Conservation (phyloP, 2,329 filamentous ascomycete species). For the Aotearoamyces nothofagi region DNA sequence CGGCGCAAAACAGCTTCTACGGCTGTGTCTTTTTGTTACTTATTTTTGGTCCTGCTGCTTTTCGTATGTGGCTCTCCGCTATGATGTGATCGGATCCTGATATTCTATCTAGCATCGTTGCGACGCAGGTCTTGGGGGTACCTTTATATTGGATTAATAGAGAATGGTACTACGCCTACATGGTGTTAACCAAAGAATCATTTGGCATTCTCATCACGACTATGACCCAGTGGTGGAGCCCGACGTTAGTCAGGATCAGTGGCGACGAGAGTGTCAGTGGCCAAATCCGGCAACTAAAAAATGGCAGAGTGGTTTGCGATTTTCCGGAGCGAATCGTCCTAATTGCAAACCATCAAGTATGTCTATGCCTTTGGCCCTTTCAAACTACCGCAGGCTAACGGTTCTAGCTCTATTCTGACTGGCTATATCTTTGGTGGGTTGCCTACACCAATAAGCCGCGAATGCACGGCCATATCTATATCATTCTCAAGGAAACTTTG, state of each 20-base stretch:
- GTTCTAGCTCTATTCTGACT: conserved; percentile 68
- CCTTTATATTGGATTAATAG: conserved; percentile 64
- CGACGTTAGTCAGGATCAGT: conserved; percentile 67
- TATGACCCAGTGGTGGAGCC: conserved; percentile 79
- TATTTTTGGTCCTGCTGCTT: conserved; percentile 16
- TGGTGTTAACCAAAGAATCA: conserved; percentile 72
- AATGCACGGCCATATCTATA: conserved; percentile 78
- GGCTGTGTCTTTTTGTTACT: conserved; percentile 4
- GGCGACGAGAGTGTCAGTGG: conserved; percentile 67
- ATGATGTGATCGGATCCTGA: conserved; percentile 2
- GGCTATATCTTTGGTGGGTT: conserved; percentile 88
- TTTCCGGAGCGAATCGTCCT: conserved; percentile 73
- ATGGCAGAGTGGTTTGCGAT: conserved; percentile 61
- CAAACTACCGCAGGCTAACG: too few species aligned
- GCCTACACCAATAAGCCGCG: conserved; percentile 63
- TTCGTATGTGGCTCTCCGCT: conserved; percentile 12
- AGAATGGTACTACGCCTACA: conserved; percentile 71
- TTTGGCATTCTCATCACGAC: conserved; percentile 68
- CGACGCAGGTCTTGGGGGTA: conserved; percentile 61
- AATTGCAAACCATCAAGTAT: conserved; percentile 73
- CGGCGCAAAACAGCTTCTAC: conserved; percentile 5
- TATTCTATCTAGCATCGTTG: conserved; percentile 36
- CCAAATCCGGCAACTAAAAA: conserved; percentile 53
- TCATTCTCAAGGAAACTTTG: conserved; percentile 78
- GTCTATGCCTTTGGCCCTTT: background rate